Evolutionary conservation across 2,329 filamentous ascomycete species (phyloP).

Genomic region (Phialocephala subalpina): DNA sequence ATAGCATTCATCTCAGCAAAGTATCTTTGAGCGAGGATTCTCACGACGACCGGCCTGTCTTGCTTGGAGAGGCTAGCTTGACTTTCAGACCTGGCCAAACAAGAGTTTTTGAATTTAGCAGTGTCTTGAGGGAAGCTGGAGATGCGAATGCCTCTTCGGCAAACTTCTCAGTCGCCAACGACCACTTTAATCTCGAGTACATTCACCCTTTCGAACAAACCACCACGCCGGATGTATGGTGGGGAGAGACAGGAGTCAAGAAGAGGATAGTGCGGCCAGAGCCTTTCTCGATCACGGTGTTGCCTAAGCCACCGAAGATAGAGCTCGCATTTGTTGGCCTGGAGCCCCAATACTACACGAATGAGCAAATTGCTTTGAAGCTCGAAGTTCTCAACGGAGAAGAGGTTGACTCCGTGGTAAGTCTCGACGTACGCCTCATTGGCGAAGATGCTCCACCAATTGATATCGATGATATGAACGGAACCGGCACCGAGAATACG

Average conservation of each 20-base stretch:
- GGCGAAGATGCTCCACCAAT: constrained; percentile 63
- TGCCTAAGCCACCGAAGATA: constrained; percentile 92
- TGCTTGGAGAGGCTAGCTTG: constrained; percentile 69
- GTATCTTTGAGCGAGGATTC: constrained; percentile 34
- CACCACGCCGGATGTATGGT: constrained; percentile 58
- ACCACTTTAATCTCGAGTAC: constrained; percentile 73
- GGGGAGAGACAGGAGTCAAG: constrained; percentile 51
- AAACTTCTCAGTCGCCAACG: constrained; percentile 67
- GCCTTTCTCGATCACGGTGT: constrained; percentile 70
- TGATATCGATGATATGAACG: constrained; percentile 42
- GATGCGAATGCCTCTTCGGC: constrained; percentile 72
- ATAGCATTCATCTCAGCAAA: constrained; percentile 23
- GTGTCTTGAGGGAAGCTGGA: constrained; percentile 84
- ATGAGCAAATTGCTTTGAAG: constrained; percentile 75
- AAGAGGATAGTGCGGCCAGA: constrained; percentile 58
- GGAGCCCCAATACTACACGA: constrained; percentile 80
- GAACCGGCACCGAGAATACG: constrained; percentile 18
- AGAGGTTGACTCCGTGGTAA: constrained; percentile 77
- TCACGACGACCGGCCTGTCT: constrained; percentile 44
- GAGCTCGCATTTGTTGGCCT: constrained; percentile 72
- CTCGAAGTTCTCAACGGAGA: constrained; percentile 84
- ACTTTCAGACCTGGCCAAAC: constrained; percentile 72
- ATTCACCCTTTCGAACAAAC: constrained; percentile 60
- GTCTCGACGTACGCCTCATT: constrained; percentile 72
- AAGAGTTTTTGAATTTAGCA: constrained; percentile 74